Percentiles rank a stretch among this genome's conserved stretches.
phyloP scores from a whole-genome alignment of 2,329 filamentous ascomycete genomes.

The Sporothrix schenckii region DNA sequence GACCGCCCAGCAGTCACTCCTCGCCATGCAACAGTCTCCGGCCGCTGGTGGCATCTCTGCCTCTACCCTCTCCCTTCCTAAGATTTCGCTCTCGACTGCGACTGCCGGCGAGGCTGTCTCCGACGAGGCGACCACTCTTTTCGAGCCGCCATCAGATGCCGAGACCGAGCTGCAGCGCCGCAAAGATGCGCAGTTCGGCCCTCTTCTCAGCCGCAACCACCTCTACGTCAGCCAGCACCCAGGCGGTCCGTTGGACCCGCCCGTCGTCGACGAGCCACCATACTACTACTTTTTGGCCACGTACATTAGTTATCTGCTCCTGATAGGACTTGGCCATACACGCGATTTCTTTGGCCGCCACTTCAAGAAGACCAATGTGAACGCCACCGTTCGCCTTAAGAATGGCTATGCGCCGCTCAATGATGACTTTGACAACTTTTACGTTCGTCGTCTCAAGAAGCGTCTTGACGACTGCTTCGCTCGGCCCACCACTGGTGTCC shows the following conservation, averaged over 20 bases:
- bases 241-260: slow-evolving; percentile 76
- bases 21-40: slow-evolving; percentile 63
- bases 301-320: slow-evolving; percentile 95
- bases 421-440: slow-evolving; percentile 99
- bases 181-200: slow-evolving; percentile 88
- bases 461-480: slow-evolving; percentile 97
- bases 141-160: slow-evolving; percentile 82
- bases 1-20: slow-evolving; percentile 67
- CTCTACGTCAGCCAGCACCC: slow-evolving; percentile 87
- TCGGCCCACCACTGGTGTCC: slow-evolving; percentile 87
- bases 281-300: slow-evolving; percentile 97
- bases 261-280: slow-evolving; percentile 90
- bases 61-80: slow-evolving; percentile 77
- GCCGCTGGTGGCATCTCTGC: slow-evolving; percentile 60
- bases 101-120: slow-evolving; percentile 72
- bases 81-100: slow-evolving; percentile 87
- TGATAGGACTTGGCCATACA: slow-evolving; percentile 93
- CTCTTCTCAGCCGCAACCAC: slow-evolving; percentile 77
- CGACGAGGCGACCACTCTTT: slow-evolving; percentile 75
- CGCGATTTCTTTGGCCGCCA: slow-evolving; percentile 98
- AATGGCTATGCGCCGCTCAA: slow-evolving; percentile 95
- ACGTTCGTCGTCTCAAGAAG: slow-evolving; percentile 87
- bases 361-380: slow-evolving; percentile 80
- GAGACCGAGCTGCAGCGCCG: slow-evolving; percentile 75
- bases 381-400: slow-evolving; percentile 76